A percentile compares a stretch with the other conserved stretches of the same genome.
Conservation (phyloP, 2,329 filamentous ascomycete species). For the Penicillium sp. region DNA sequence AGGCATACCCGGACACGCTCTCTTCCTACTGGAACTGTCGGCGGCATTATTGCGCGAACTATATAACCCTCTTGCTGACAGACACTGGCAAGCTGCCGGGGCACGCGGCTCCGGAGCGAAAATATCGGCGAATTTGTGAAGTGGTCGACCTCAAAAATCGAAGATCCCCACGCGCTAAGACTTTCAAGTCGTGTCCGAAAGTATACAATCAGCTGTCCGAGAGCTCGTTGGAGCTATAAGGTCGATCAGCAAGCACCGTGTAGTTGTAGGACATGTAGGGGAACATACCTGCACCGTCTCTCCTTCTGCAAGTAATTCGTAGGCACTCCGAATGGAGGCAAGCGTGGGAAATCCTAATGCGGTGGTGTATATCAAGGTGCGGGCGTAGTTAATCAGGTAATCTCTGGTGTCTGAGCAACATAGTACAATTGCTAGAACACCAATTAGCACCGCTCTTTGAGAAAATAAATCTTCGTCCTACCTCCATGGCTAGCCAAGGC, state of each 20-base stretch:
- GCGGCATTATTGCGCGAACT: conserved; percentile 69
- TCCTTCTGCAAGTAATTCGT: conserved; percentile 60
- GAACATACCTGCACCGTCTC: conserved; percentile 51
- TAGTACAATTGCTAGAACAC: conserved; percentile 60
- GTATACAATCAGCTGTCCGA: conserved; percentile 54
- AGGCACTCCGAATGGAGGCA: conserved; percentile 62
- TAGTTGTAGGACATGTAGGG: conserved; percentile 8
- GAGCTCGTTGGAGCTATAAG: conserved; percentile 45
- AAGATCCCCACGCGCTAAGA: conserved; percentile 35
- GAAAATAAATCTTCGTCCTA: conserved; percentile 43
- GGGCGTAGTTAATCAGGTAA: conserved; percentile 76
- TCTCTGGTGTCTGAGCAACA: conserved; percentile 63
- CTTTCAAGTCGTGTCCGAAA: conserved; percentile 52
- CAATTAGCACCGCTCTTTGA: conserved; percentile 24
- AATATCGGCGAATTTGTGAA: conserved; percentile 67
- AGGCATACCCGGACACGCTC: conserved; percentile 71
- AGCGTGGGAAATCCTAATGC: conserved; percentile 68
- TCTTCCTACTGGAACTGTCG: conserved; percentile 67
- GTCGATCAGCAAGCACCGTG: conserved; percentile 1
- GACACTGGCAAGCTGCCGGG: conserved; percentile 62
- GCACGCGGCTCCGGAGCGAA: conserved; percentile 62
- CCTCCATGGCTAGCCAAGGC: conserved; percentile 68
- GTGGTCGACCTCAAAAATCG: conserved; percentile 45
- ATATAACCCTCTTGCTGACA: conserved; percentile 66
- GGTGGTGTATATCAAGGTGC: conserved; percentile 76